Conservation (phyloP, 345 rosid species). For the Eutrema yunnanense region DNA sequence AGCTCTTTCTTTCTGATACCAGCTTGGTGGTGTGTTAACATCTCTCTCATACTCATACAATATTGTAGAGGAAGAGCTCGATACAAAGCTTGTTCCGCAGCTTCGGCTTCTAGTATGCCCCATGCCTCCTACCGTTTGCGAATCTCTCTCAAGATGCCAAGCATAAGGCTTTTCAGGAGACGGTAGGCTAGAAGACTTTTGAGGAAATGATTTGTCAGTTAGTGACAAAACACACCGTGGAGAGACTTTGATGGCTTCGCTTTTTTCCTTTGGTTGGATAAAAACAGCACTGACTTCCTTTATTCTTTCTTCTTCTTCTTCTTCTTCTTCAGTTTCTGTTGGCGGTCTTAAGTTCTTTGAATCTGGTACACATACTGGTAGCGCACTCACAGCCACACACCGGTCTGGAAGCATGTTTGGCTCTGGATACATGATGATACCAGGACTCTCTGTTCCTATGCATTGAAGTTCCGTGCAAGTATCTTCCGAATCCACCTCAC, state of each 20-base stretch:
- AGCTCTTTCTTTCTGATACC: slow-evolving; percentile 38
- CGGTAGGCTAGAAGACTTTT: slow-evolving; percentile 34
- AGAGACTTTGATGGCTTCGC: slow-evolving; percentile 20
- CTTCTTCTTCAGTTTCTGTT: slow-evolving; percentile 16
- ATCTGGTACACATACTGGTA: slow-evolving; percentile 18
- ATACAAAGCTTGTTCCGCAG: slow-evolving; percentile 48
- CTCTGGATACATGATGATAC: slow-evolving; percentile 24
- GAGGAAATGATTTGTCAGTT: slow-evolving; percentile 34
- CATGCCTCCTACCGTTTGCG: slow-evolving; percentile 30
- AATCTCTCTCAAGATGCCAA: slow-evolving; percentile 37
- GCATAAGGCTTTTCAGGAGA: slow-evolving; percentile 38
- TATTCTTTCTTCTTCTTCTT: slow-evolving; percentile 17
- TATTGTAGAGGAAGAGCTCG: slow-evolving; percentile 22
- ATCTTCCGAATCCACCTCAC: slow-evolving; percentile 41
- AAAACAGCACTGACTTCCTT: slow-evolving; percentile 12
- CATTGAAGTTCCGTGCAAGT: slow-evolving; percentile 52
- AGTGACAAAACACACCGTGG: slow-evolving; percentile 30
- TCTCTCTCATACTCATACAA: slow-evolving; percentile 36
- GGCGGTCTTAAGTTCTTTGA: slow-evolving; percentile 15
- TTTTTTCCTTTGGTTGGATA: slow-evolving; percentile 29
- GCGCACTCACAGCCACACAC: slow-evolving; percentile 24
- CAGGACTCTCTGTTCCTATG: slow-evolving; percentile 43
- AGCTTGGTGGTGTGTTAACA: slow-evolving; percentile 34
- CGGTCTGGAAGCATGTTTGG: slow-evolving; percentile 23
- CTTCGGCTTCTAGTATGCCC: slow-evolving; percentile 59